Percentiles rank a stretch among this genome's conserved stretches.
phyloP scores from a whole-genome alignment of 2,329 filamentous ascomycete species.

The Apiospora hydei region DNA sequence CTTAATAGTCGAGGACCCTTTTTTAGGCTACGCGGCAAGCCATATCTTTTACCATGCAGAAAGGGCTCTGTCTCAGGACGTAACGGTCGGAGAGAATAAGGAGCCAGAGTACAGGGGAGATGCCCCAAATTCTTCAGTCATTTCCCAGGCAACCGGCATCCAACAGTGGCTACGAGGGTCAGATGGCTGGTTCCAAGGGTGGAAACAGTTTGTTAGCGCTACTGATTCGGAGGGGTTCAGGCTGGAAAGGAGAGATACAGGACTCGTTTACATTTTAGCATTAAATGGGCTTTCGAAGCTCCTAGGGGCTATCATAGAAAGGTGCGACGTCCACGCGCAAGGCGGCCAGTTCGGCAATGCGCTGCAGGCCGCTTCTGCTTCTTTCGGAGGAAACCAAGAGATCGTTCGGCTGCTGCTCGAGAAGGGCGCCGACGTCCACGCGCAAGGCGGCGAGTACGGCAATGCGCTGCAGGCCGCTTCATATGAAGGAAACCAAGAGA shows the following conservation, averaged over 20 bases:
- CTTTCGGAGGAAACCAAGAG: conserved; percentile 30
- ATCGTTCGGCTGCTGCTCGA: conserved; percentile 31
- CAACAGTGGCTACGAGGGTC: conserved; percentile 15
- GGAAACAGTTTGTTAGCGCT: conserved; percentile 8
- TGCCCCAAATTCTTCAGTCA: background rate
- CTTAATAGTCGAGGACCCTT: conserved; percentile 23
- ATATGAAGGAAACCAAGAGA: conserved; percentile 30
- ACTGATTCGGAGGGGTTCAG: background rate
- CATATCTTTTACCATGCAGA: conserved; percentile 28
- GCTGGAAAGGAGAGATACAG: background rate
- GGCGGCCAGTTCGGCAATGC: conserved; percentile 23
- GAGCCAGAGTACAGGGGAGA: background rate
- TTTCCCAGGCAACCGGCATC: background rate
- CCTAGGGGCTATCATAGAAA: conserved; percentile 8
- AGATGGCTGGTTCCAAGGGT: conserved; percentile 6
- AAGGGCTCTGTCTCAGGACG: conserved; percentile 8
- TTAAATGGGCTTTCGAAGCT: conserved; percentile 19
- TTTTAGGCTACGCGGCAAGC: conserved; percentile 27
- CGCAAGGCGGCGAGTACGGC: conserved; percentile 20
- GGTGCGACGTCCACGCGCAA: conserved; percentile 6
- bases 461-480: conserved; percentile 22
- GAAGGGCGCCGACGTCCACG: background rate
- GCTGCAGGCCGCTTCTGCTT: too few relatives aligned
- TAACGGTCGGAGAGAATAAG: background rate
- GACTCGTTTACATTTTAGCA: conserved; percentile 21